Percentiles rank a stretch among this genome's conserved stretches.
Evolutionary conservation across 139 green algal genomes (phyloP).

Genomic region (Closterium sp.): DNA sequence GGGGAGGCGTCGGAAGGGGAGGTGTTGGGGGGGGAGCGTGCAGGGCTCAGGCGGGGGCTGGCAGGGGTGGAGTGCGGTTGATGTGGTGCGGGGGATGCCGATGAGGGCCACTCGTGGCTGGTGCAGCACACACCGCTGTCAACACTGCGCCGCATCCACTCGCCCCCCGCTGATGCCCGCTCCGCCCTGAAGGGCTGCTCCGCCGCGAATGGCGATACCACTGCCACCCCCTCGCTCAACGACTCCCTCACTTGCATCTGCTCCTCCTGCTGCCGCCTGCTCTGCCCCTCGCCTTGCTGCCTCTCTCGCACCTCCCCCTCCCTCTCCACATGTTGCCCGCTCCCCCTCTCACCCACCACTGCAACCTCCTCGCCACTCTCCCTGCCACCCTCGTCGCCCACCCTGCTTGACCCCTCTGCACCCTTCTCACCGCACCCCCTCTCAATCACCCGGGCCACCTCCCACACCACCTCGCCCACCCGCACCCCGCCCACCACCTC

Average conservation of each 20-base stretch:
- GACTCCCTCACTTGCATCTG: not conserved
- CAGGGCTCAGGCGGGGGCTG: too few relatives aligned
- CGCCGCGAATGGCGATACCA: not conserved
- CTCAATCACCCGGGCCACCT: not conserved
- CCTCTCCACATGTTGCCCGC: not conserved
- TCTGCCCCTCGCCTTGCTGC: not conserved
- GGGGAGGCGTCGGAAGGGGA: not conserved
- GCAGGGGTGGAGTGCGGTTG: too few relatives aligned
- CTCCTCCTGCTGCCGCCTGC: not conserved
- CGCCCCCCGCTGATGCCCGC: not conserved
- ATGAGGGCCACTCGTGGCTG: not conserved
- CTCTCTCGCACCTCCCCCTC: not conserved
- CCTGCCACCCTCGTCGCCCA: not conserved
- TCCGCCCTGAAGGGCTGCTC: not conserved
- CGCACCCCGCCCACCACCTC: not conserved
- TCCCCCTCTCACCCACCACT: not conserved
- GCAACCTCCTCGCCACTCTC: not conserved
- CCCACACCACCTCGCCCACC: not conserved
- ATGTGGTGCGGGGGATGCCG: not conserved
- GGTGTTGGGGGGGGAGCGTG: not conserved
- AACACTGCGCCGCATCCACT: not conserved
- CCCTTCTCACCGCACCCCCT: not conserved
- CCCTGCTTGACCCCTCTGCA: not conserved
- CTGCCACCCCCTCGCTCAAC: not conserved
- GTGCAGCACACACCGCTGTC: not conserved